Conservation (phyloP, 148 eudicot genomes). For the Vaccinium myrtillus region DNA sequence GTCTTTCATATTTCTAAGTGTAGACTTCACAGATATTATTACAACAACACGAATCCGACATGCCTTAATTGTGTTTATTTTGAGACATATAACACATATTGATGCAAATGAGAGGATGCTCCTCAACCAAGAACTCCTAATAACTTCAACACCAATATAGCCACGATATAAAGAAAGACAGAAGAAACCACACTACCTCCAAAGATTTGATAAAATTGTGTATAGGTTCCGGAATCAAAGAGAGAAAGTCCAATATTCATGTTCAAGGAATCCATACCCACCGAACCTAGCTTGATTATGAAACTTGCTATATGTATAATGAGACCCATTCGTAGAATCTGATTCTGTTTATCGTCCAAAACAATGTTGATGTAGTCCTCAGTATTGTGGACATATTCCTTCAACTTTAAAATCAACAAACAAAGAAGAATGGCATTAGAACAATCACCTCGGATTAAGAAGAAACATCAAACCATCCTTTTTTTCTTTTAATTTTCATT, state of each 20-base stretch:
- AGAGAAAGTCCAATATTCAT: background rate
- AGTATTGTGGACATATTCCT: background rate
- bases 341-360: background rate
- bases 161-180: background rate
- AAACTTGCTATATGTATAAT: background rate
- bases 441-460: background rate
- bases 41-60: background rate
- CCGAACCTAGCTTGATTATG: background rate
- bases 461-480: background rate
- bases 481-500: background rate
- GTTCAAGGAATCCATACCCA: background rate
- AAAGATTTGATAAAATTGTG: background rate
- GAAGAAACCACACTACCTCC: background rate
- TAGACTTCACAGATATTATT: background rate
- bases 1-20: background rate
- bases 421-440: background rate
- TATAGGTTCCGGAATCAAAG: background rate
- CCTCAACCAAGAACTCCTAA: background rate
- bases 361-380: background rate
- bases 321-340: background rate
- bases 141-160: background rate
- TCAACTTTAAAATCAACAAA: background rate
- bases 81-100: background rate
- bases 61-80: background rate
- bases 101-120: background rate